phyloP scores from a whole-genome alignment of 2,329 filamentous ascomycete species.

The Stachybotrys elegans region DNA sequence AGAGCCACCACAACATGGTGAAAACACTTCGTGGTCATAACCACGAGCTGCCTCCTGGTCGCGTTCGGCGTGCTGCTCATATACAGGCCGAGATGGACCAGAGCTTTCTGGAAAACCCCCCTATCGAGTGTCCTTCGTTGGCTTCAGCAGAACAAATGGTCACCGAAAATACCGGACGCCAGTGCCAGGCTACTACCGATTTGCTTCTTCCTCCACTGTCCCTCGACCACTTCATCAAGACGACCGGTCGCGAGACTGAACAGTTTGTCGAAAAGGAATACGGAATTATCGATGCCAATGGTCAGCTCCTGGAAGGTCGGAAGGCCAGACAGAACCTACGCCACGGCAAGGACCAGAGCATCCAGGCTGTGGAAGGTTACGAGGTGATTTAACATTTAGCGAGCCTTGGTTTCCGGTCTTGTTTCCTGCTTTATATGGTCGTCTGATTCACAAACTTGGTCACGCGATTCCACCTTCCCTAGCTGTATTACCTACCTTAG shows the following conservation, averaged over 20 bases:
- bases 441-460: too few relatives aligned
- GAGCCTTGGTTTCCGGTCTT: too few relatives aligned
- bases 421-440: too few relatives aligned
- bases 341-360: background rate
- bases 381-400: background rate
- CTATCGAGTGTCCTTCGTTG: background rate
- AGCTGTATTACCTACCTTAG: too few relatives aligned
- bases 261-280: background rate
- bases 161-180: background rate
- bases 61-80: background rate
- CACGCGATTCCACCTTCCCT: too few relatives aligned
- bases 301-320: background rate
- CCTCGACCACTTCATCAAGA: background rate
- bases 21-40: background rate
- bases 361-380: background rate
- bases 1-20: background rate
- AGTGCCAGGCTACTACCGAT: background rate
- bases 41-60: background rate
- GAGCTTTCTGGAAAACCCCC: background rate
- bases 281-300: background rate
- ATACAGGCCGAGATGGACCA: background rate
- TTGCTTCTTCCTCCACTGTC: background rate
- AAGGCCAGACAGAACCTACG: background rate
- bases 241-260: background rate
- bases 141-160: background rate